A percentile compares a stretch with the other conserved stretches of the same genome.
phyloP scores from a whole-genome alignment of 2,329 filamentous ascomycete species.

The Orbilia javanica region DNA sequence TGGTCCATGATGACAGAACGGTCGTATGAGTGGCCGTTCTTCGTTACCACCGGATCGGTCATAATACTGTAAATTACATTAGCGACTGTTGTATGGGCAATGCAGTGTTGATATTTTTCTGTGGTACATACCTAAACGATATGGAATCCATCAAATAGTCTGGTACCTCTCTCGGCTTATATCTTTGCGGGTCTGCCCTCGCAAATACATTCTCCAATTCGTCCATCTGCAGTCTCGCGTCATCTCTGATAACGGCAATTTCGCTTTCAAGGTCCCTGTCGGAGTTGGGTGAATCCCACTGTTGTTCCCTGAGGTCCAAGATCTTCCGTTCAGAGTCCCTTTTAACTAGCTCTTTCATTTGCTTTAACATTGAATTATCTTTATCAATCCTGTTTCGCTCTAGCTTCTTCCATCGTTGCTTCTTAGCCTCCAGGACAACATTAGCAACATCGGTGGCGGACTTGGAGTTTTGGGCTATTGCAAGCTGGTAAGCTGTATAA shows the following conservation, averaged over 20 bases:
- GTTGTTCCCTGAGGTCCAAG: slow-evolving; percentile 66
- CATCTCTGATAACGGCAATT: slow-evolving; percentile 66
- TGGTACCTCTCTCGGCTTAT: slow-evolving; percentile 73
- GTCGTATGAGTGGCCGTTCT: slow-evolving; percentile 91
- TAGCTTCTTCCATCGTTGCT: slow-evolving; percentile 82
- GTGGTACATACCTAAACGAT: slow-evolving; percentile 69
- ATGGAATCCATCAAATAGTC: slow-evolving; percentile 84
- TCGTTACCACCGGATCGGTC: slow-evolving; percentile 78
- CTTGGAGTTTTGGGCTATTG: slow-evolving; percentile 73
- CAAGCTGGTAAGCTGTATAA: slow-evolving; percentile 78
- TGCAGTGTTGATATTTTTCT: too few relatives aligned
- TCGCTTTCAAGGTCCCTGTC: slow-evolving; percentile 57
- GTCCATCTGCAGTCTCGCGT: slow-evolving; percentile 66
- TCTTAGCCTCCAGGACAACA: slow-evolving; percentile 83
- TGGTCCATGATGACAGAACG: slow-evolving; percentile 87
- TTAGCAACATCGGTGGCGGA: slow-evolving; percentile 78
- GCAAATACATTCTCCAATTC: slow-evolving; percentile 70
- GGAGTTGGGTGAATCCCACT: slow-evolving; percentile 67
- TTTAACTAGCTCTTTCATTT: slow-evolving; percentile 71
- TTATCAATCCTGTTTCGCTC: slow-evolving; percentile 75
- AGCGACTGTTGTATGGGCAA: background rate
- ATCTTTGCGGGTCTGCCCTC: slow-evolving; percentile 66
- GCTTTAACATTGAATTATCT: slow-evolving; percentile 72
- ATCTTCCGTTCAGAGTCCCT: slow-evolving; percentile 68
- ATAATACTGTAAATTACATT: slow-evolving; percentile 69